Evolutionary conservation across 768 basidiomycete genomes (phyloP), one percentile per base, ranked within the genome.

Genomic region (Tylopilus subfusipes): DNA sequence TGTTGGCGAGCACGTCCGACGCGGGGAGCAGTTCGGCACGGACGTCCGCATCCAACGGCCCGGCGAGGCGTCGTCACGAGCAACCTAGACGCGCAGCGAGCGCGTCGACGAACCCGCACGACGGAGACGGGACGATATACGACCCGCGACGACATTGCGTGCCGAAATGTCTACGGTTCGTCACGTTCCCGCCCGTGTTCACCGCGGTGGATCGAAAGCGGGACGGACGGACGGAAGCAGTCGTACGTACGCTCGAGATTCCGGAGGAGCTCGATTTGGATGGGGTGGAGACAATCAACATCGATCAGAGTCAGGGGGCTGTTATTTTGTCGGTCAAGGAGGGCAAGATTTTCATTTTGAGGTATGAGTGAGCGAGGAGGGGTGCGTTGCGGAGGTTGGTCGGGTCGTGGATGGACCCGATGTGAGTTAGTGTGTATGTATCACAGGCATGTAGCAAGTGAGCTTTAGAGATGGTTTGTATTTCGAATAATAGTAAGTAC

Each of bases 221-320:
- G 42, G 54, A 64, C 49, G 56, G 59, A 54, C 63, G 64, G 42
- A 77, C 76, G 45, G 68, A 72, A 74, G 81, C 58, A 64, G 75
- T 55, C 27, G 85, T 83, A 49, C 73, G 79, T 58, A 88, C 85
- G 48, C 70, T 89, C 27, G 80, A 81, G 55, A 78, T 83, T 5
- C 87, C 87, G 1, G 75, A 77, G 0, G 87, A 86, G 56, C 68
- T 89, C 54, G 80, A 88, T 61, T 67, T 88, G 56, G 79, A 83
- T 45, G 69, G 66, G 36, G 84, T 88, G 27, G 86, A 88, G 73
- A 88, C 85, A 58, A 85, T 89, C 61, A 87, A 87, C 66, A 85
- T 89, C 48, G 87, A 89, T 65, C 87, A 89, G 73, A 79, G 77
- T 36, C 87, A 89, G 63, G 87, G 86, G 1, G 83, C 85, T 10